Base-by-base conservation (phyloP, 2,329 filamentous ascomycete genomes). In the Phialophora verrucosa region DNA sequence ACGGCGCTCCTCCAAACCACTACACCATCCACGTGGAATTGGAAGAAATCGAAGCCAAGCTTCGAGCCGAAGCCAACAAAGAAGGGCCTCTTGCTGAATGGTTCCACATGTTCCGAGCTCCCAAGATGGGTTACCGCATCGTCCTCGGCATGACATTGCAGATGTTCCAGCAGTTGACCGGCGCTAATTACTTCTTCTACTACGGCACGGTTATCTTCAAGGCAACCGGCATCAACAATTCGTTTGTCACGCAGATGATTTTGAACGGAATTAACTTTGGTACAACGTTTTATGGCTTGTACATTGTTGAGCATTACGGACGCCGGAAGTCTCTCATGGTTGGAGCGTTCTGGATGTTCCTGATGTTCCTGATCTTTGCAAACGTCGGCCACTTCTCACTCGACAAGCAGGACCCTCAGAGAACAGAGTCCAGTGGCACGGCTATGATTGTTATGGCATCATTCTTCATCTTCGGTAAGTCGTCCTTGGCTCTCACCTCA, bases 281-380 rank as follows among this genome's bases (percentile, higher is more conserved):
- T 79, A 93, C 91, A 47, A 96, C 93, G 0, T 92, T 92, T 1
- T 79, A 96, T 74, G 95, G 92, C 44, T 96, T 96, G 86, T 96
- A 85, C 81, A 89, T 90, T 23, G 88, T 96, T 69, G 93, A 97
- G 83, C 86, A 83, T 73, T 86, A 93, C 71, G 93, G 92, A 72
- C 91, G 93, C 77, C 91, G 92, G 70, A 84, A 85, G 58, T 87
- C 96, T 64, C 88, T 96, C 71, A 86, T 96, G 77, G 85, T 84
- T 76, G 93, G 93, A 75, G 91, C 91, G 31, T 66, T 88, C 3
- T 91, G 91, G 74, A 96, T 96, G 92, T 82, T 93, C 35, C 76
- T 93, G 74, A 93, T 90, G 83, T 90, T 96, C 75, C 70, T 81
- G 73, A 78, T 81, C 69, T 91, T 90, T 75, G 88, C 87, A 32